Percentiles rank a stretch among this genome's conserved stretches.
These are phyloP conservation scores for Arthrinium puccinioides DNA, from an alignment of 2,329 filamentous ascomycete genomes.

Conservation along the genomic window DNA sequence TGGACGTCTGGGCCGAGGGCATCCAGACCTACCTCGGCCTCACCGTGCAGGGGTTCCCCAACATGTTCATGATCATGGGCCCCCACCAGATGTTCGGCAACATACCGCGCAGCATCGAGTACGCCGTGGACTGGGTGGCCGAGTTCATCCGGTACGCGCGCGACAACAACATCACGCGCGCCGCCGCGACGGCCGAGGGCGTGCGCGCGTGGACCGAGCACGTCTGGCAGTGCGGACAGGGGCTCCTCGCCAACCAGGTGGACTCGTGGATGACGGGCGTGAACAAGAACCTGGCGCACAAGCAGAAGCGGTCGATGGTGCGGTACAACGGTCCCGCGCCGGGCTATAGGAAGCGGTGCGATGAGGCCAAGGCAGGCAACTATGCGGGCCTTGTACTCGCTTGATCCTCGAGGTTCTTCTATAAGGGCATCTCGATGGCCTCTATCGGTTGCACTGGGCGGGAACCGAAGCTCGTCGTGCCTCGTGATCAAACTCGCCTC, in stretches of 20 bases:
- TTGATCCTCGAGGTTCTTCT: too few species aligned
- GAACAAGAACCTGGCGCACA: constrained; percentile 40
- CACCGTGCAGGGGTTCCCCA: constrained; percentile 31
- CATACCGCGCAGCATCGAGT: constrained; percentile 5
- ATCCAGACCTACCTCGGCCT: constrained; percentile 31
- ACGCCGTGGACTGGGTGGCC: constrained; percentile 30
- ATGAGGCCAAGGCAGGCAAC: too few species aligned
- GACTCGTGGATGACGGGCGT: constrained; percentile 51
- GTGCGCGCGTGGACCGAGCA: constrained; percentile 37
- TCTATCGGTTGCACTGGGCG: too few species aligned
- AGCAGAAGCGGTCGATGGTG: constrained; percentile 36
- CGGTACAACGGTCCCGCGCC: constrained; percentile 37
- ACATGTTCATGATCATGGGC: constrained; percentile 30
- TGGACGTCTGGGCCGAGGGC: constrained; percentile 22
- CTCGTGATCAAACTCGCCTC: too few species aligned
- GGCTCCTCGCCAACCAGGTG: constrained; percentile 36
- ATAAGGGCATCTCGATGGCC: too few species aligned
- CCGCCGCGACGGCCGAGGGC: constrained; percentile 31
- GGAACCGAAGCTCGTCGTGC: too few species aligned
- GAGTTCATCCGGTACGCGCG: constrained; percentile 25
- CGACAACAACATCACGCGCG: constrained; percentile 24
- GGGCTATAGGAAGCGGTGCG: too few species aligned
- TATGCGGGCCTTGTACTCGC: too few species aligned
- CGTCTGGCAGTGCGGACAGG: constrained; percentile 36
- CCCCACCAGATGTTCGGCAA: neutral